Evolutionary conservation across 305 asterid genomes (phyloP).

Genomic region (Lippia alba): DNA sequence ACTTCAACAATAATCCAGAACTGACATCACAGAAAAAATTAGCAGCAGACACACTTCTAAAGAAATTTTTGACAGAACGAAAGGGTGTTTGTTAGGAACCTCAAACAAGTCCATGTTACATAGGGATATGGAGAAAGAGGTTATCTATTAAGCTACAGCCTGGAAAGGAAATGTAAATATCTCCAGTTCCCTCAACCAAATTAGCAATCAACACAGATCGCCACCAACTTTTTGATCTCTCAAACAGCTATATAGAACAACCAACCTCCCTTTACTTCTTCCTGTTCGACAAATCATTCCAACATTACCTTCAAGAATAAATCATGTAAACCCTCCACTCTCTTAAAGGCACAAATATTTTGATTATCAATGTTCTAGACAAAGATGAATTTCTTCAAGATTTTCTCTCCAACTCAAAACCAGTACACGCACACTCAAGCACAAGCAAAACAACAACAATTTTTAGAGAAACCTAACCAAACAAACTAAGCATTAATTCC

Average conservation of each 20-base stretch:
- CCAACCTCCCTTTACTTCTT: neutral
- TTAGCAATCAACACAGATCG: constrained; percentile 9
- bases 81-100: neutral
- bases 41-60: constrained; percentile 2
- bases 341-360: constrained; percentile 1
- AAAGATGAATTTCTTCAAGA: neutral
- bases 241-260: neutral
- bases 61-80: neutral
- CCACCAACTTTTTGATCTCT: neutral
- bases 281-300: neutral
- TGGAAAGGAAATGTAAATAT: neutral
- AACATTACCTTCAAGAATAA: neutral
- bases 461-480: neutral
- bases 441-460: neutral
- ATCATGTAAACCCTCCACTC: constrained; percentile 1
- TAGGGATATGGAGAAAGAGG: neutral
- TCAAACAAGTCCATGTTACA: constrained; percentile 3
- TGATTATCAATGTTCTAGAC: neutral
- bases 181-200: constrained; percentile 11
- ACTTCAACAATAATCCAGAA: constrained; percentile 30
- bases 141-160: neutral
- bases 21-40: constrained; percentile 10
- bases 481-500: neutral
- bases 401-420: constrained; percentile 3
- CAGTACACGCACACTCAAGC: neutral